Conservation (phyloP, 345 rosid genomes). For the Viola odorata region DNA sequence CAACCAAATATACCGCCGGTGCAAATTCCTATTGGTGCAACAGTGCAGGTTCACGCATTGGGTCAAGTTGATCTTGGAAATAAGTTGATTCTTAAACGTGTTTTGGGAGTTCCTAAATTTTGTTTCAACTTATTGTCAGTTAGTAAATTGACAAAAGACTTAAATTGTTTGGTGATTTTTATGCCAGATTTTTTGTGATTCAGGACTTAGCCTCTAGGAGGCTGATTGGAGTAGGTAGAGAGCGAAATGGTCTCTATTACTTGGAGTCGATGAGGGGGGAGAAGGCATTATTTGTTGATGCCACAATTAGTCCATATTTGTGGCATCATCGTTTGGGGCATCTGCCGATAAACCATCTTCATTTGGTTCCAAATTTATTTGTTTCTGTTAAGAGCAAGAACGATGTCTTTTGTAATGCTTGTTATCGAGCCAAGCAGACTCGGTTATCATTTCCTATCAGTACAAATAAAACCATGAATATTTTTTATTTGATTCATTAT, state of each 20-base stretch:
- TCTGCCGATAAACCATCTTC: not conserved
- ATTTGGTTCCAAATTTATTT: not conserved
- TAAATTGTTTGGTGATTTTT: not conserved
- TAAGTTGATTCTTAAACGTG: not conserved
- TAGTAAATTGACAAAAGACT: not conserved
- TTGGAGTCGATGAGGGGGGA: not conserved
- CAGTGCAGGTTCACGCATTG: not conserved
- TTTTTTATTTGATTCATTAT: not conserved
- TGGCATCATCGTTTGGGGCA: not conserved
- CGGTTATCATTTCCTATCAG: not conserved
- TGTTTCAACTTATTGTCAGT: not conserved
- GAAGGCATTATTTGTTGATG: not conserved
- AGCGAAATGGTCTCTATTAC: not conserved
- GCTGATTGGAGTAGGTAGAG: slow-evolving; percentile 15
- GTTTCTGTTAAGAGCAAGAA: not conserved
- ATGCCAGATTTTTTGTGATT: not conserved
- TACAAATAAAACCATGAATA: not conserved
- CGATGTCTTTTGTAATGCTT: not conserved
- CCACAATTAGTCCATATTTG: too few species aligned
- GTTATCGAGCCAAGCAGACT: not conserved
- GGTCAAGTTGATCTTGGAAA: not conserved
- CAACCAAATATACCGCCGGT: not conserved
- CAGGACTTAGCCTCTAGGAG: slow-evolving; percentile 10
- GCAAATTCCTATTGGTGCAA: not conserved
- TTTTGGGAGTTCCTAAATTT: not conserved